phyloP scores from a whole-genome alignment of 768 basidiomycete species.

The Kwoniella dejecticola region DNA sequence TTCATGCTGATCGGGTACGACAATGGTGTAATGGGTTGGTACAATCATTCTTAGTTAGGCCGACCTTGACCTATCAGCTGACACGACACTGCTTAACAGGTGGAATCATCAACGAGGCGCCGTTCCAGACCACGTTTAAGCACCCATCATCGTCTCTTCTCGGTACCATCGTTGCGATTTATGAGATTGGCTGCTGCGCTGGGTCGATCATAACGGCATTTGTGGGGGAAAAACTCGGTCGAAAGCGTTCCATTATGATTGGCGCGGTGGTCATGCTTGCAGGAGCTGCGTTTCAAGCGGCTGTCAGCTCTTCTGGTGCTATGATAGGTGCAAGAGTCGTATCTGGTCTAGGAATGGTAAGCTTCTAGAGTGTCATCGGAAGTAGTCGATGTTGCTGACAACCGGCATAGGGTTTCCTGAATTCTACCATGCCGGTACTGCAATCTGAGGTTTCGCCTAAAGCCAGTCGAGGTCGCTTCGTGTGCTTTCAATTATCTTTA shows the following conservation, averaged over 20 bases:
- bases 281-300: constrained; percentile 34
- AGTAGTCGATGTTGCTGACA: not conserved
- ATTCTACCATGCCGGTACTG: too few relatives aligned
- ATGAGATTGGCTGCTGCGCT: constrained; percentile 44
- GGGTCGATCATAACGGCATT: constrained; percentile 41
- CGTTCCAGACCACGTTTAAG: too few relatives aligned
- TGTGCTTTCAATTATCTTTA: too few relatives aligned
- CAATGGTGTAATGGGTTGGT: too few relatives aligned
- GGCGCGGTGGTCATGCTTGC: constrained; percentile 33
- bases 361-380: not conserved
- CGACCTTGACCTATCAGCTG: too few relatives aligned
- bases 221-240: constrained; percentile 37
- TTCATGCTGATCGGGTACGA: too few relatives aligned
- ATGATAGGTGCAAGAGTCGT: constrained; percentile 46
- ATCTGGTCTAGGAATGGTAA: constrained; percentile 39
- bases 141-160: constrained; percentile 32
- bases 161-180: constrained; percentile 43
- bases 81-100: too few relatives aligned
- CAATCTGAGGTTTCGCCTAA: too few relatives aligned
- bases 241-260: constrained; percentile 35
- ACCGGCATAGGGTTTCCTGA: too few relatives aligned
- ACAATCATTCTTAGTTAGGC: too few relatives aligned
- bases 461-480: too few relatives aligned
- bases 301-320: constrained; percentile 33
- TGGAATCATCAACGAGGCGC: too few relatives aligned